Conservation (phyloP, 495 filamentous ascomycete genomes). For the Penicillium pulvis region DNA sequence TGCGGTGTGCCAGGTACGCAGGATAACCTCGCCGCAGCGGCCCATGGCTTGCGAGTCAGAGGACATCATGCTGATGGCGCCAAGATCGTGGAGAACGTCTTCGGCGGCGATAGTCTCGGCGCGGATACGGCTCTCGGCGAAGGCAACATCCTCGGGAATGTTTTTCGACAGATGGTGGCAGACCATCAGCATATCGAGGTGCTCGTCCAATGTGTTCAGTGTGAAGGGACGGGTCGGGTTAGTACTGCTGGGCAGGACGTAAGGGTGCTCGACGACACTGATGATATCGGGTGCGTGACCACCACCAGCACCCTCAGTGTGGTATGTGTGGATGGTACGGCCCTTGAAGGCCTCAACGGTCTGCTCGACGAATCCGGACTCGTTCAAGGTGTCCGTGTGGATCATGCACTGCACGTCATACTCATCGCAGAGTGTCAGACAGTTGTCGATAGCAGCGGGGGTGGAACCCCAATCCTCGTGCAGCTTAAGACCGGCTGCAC, state of each 20-base stretch:
- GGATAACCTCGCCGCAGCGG: constrained; percentile 90
- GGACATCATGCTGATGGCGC: constrained; percentile 98
- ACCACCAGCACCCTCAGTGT: constrained; percentile 95
- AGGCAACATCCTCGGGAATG: constrained; percentile 94
- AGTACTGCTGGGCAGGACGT: constrained; percentile 89
- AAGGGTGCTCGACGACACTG: constrained; percentile 84
- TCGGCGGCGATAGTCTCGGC: constrained; percentile 97
- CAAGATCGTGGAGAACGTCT: constrained; percentile 94
- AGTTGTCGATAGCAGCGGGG: constrained; percentile 89
- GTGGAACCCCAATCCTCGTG: constrained; percentile 98
- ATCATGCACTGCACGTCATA: constrained; percentile 94
- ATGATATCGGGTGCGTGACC: constrained; percentile 99
- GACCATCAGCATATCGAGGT: constrained; percentile 98
- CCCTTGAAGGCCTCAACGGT: constrained; percentile 85
- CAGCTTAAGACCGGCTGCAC: constrained; percentile 88
- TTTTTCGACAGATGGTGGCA: constrained; percentile 93
- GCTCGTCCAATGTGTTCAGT: constrained; percentile 91
- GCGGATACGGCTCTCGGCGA: constrained; percentile 92
- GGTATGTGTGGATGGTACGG: constrained; percentile 96
- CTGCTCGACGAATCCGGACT: constrained; percentile 94
- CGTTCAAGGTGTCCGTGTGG: constrained; percentile 97
- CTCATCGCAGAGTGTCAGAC: constrained; percentile 84
- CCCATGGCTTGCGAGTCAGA: constrained; percentile 98
- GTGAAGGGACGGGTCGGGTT: constrained; percentile 96
- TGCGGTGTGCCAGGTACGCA: constrained; percentile 96